phyloP scores from a whole-genome alignment of 1,284 basidiomycete species.

The Leccinum subspadiceum region DNA sequence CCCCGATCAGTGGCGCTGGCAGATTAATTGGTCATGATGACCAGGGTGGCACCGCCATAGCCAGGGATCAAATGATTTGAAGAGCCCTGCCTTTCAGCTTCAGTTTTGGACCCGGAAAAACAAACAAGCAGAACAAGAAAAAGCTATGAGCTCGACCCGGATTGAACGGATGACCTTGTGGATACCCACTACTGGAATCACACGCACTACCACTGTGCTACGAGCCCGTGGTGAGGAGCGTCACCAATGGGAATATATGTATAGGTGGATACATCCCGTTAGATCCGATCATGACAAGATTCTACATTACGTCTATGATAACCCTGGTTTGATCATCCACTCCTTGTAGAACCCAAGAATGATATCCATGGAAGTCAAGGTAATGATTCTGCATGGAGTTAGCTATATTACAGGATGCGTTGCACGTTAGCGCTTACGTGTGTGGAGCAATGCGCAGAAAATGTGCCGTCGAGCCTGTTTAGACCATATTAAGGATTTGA shows the following conservation, averaged over 20 bases:
- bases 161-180: slow-evolving; percentile 59
- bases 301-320: slow-evolving; percentile 15
- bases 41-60: background rate
- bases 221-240: slow-evolving; percentile 19
- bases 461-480: slow-evolving; percentile 83
- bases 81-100: background rate
- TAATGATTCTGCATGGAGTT: slow-evolving; percentile 63
- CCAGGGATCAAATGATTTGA: background rate
- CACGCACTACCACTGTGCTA: slow-evolving; percentile 40
- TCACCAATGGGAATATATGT: background rate
- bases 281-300: background rate
- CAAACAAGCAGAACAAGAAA: background rate
- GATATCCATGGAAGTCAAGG: slow-evolving; percentile 83
- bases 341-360: slow-evolving; percentile 74
- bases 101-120: background rate
- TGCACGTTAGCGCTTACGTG: slow-evolving; percentile 53
- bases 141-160: slow-evolving; percentile 48
- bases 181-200: slow-evolving; percentile 34
- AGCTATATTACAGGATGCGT: background rate
- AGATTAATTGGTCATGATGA: background rate
- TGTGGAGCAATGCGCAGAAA: slow-evolving; percentile 91
- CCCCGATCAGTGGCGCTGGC: background rate
- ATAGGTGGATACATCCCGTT: background rate
- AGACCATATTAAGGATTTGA: background rate
- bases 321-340: slow-evolving; percentile 13